Conservation (phyloP, 805 yeast genomes). For the Cyberlindnera xylosilytica region DNA sequence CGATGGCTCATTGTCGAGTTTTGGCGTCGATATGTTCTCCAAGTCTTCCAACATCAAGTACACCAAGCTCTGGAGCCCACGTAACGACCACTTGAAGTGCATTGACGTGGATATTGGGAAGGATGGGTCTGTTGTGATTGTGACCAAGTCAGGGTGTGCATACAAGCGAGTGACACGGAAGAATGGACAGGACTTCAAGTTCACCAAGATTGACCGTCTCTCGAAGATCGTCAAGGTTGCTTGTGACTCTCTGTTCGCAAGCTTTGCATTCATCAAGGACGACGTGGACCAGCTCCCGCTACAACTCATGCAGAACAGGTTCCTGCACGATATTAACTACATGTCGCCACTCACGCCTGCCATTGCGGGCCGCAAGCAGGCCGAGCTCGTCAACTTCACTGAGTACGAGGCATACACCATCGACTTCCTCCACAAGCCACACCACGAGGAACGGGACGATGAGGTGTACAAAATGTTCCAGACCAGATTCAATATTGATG, state of each 20-base stretch:
- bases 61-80: constrained; percentile 58
- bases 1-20: constrained; percentile 47
- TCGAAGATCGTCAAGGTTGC: constrained; percentile 59
- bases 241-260: constrained; percentile 62
- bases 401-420: constrained; percentile 10
- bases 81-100: constrained; percentile 52
- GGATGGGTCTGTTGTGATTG: constrained; percentile 67
- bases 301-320: constrained; percentile 42
- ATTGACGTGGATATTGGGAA: constrained; percentile 64
- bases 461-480: constrained; percentile 12
- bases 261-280: constrained; percentile 65
- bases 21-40: constrained; percentile 29
- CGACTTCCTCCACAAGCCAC: constrained; percentile 21
- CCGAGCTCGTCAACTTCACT: constrained; percentile 15
- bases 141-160: constrained; percentile 68
- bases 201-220: constrained; percentile 48
- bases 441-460: constrained; percentile 12
- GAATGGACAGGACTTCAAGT: constrained; percentile 41
- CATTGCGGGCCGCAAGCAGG: constrained; percentile 18
- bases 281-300: constrained; percentile 60
- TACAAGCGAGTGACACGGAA: constrained; percentile 32
- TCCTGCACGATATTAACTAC: constrained; percentile 50
- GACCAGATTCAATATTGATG: constrained; percentile 8
- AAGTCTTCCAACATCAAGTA: constrained; percentile 42
- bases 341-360: constrained; percentile 41